Evolutionary conservation across 2,329 filamentous ascomycete species (phyloP).

Genomic region (Monilinia laxa): DNA sequence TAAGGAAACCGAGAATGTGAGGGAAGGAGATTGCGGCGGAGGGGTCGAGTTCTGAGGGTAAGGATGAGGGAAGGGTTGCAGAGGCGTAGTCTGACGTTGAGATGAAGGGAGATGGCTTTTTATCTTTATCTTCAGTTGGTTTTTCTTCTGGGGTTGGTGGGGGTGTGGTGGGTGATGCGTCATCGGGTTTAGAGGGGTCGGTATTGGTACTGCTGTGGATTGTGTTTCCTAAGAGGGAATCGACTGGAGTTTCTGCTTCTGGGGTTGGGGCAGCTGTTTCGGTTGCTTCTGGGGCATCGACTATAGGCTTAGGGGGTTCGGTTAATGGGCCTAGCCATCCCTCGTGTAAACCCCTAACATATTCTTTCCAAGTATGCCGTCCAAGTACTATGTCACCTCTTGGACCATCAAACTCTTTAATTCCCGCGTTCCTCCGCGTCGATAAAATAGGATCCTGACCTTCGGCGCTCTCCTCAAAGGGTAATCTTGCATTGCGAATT

Average conservation of each 20-base stretch:
- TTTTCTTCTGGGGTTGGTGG: constrained; percentile 26
- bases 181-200: constrained; percentile 26
- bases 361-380: constrained; percentile 95
- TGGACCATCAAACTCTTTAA: constrained; percentile 69
- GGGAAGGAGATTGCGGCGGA: constrained; percentile 74
- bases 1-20: constrained; percentile 87
- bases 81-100: constrained; percentile 67
- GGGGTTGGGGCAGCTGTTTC: constrained; percentile 8
- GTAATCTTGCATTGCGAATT: constrained; percentile 68
- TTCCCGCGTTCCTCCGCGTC: constrained; percentile 63
- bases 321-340: constrained; percentile 90
- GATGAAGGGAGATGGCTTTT: constrained; percentile 70
- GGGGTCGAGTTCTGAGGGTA: constrained; percentile 72
- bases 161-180: constrained; percentile 20
- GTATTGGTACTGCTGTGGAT: constrained; percentile 37
- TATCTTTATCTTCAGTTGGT: constrained; percentile 51
- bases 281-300: constrained; percentile 28
- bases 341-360: constrained; percentile 88
- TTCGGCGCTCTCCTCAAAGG: constrained; percentile 39
- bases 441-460: constrained; percentile 61
- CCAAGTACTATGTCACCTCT: constrained; percentile 87
- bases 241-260: constrained; percentile 23
- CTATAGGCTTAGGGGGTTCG: constrained; percentile 49
- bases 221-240: constrained; percentile 35
- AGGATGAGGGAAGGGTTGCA: constrained; percentile 60